Evolutionary conservation across 1,284 basidiomycete genomes (phyloP), one percentile per base, ranked within the genome.

Genomic region (Microstroma glucosiphilum): DNA sequence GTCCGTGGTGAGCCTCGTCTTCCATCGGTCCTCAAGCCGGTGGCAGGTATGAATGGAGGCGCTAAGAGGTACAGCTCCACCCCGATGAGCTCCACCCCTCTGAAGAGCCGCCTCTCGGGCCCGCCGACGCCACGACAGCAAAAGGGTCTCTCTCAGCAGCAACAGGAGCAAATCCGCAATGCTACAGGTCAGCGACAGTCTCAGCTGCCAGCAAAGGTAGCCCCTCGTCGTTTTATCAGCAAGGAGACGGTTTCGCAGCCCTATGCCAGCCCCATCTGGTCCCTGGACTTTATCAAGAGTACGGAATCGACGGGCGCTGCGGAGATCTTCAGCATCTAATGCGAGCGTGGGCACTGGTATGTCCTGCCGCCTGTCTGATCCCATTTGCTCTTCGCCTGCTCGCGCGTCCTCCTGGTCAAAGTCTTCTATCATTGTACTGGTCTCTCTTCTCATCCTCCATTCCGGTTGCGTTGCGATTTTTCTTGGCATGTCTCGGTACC

Each of bases 1-100:
- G 30, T 9, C 30, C 30, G 30, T 37, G 30, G 30, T 3, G 30
- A 37, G 46, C 46, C 17, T 7, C n/a, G 46, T 23, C 46, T n/a
- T 4, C 46, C 17, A 12, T 48, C 17, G 6, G 46, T 23, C 23
- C 46, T n/a, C 17, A n/a, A 48, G 46, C 46, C 46, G 11, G 46
- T n/a, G 46, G 46, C 46, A 23, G 51, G 51, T 21, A 21, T 8
- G 21, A 54, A 8, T 7, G 21, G 51, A 19, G 51, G 51, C 51
- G 51, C 51, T 6, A 54, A 54, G 51, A 17, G 51, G 51, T 54
- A 23, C 19, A 54, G 51, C 51, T 54, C 51, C 25, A 25, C 51
- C 13, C 51, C 51, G 2, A 23, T n/a, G n/a, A 48, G 51, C 51
- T 25, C 51, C 21, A 48, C 43, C 3, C 43, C 43, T 17, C 43